Conservation (phyloP, 129 eudicot species). For the Apium graveolens region DNA sequence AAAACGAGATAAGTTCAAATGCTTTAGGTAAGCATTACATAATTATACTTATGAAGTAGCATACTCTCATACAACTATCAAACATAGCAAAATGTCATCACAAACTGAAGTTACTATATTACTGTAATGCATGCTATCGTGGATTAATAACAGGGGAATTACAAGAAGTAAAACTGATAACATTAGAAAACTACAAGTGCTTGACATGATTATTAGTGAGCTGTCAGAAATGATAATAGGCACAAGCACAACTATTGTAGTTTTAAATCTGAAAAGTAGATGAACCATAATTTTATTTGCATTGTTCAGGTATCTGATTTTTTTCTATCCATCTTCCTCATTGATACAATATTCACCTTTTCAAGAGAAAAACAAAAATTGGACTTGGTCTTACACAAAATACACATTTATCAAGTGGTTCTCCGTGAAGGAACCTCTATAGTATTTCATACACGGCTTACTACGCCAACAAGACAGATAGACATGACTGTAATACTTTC, state of each 20-base stretch:
- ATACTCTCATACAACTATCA: neutral
- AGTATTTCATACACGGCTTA: neutral
- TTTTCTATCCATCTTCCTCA: neutral
- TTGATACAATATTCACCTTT: neutral
- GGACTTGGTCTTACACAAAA: neutral
- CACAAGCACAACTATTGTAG: neutral
- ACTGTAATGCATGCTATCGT: neutral
- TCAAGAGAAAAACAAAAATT: neutral
- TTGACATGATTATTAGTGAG: neutral
- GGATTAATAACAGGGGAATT: neutral
- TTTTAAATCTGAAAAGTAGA: neutral
- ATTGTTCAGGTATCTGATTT: neutral
- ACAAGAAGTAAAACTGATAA: neutral
- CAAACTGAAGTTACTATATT: neutral
- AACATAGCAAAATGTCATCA: neutral
- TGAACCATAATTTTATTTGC: neutral
- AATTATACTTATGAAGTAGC: neutral
- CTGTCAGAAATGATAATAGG: neutral
- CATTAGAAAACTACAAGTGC: neutral
- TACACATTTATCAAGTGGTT: neutral
- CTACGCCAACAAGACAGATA: neutral
- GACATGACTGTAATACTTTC: neutral
- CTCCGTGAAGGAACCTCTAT: neutral
- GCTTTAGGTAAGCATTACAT: conserved; percentile 7
- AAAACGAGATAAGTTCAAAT: conserved; percentile 3